Evolutionary conservation across 768 basidiomycete species (phyloP).

Genomic region (Termitomyces sp.): DNA sequence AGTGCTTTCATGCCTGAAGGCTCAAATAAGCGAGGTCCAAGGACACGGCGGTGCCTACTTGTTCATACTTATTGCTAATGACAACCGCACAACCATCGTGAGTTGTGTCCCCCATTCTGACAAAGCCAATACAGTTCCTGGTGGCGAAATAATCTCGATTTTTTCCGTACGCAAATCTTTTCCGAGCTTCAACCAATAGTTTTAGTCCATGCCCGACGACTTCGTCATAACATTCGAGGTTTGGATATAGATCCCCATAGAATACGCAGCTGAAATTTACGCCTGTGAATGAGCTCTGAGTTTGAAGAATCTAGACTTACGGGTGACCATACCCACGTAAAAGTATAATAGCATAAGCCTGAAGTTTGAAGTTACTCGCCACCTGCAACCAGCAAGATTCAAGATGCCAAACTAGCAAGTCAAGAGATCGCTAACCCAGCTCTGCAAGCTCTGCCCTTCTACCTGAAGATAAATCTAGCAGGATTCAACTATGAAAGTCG

Average conservation of each 20-base stretch:
- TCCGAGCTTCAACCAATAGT: conserved; percentile 55
- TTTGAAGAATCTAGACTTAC: conserved; percentile 36
- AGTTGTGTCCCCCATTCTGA: conserved; percentile 52
- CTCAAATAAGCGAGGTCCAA: background rate
- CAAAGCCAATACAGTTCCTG: conserved; percentile 71
- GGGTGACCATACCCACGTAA: conserved; percentile 67
- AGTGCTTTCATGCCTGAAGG: conserved; percentile 23
- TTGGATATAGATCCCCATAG: conserved; percentile 78
- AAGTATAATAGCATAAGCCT: conserved; percentile 79
- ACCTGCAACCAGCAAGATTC: conserved; percentile 39
- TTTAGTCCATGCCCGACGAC: conserved; percentile 44
- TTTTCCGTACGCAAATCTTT: conserved; percentile 60
- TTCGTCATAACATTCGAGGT: conserved; percentile 59
- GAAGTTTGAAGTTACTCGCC: conserved; percentile 62
- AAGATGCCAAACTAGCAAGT: background rate
- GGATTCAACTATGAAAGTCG: background rate
- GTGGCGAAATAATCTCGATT: conserved; percentile 54
- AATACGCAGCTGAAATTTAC: conserved; percentile 66
- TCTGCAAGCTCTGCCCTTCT: conserved; percentile 70
- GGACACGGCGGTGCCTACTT: conserved; percentile 20
- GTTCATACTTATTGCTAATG: conserved; percentile 58
- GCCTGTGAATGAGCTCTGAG: background rate
- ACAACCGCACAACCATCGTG: conserved; percentile 67
- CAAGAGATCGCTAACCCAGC: conserved; percentile 54
- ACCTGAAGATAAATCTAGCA: conserved; percentile 26